A percentile compares a stretch with the other conserved stretches of the same genome.
phyloP scores from a whole-genome alignment of 805 yeast species.

The Schwanniomyces pseudopolymorphus region DNA sequence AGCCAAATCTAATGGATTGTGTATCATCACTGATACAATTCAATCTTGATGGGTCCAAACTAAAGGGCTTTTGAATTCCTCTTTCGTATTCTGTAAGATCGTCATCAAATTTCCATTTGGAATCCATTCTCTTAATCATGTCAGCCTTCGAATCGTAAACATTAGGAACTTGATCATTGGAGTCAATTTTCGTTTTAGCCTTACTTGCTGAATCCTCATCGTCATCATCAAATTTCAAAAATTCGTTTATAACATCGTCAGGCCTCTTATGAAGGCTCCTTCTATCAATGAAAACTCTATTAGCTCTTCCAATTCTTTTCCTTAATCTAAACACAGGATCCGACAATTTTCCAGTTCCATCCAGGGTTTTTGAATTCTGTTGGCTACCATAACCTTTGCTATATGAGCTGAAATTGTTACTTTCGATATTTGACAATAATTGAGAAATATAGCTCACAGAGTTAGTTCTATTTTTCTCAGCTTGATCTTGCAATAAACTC shows the following conservation, averaged over 20 bases:
- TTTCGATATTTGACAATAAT: conserved; percentile 38
- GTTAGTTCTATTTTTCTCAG: conserved; percentile 18
- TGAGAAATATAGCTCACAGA: conserved; percentile 38
- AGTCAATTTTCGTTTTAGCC: conserved; percentile 21
- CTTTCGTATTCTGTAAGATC: conserved; percentile 46
- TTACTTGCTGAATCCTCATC: conserved; percentile 16
- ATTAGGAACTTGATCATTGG: conserved; percentile 22
- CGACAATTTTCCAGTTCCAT: conserved; percentile 33
- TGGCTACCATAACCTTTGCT: conserved; percentile 34
- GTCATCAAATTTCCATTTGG: conserved; percentile 67
- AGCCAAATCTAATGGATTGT: conserved; percentile 86
- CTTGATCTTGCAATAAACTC: conserved; percentile 30
- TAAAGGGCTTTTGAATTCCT: conserved; percentile 48
- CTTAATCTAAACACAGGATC: conserved; percentile 62
- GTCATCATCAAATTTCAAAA: conserved; percentile 38
- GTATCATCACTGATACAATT: conserved; percentile 84
- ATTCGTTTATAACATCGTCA: conserved; percentile 35
- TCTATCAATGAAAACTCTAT: conserved; percentile 73
- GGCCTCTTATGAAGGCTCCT: conserved; percentile 48
- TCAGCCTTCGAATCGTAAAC: conserved; percentile 51
- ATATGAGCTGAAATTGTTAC: conserved; percentile 39
- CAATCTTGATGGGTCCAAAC: conserved; percentile 77
- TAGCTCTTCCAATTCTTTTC: conserved; percentile 72
- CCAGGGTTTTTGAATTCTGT: conserved; percentile 10
- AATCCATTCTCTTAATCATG: conserved; percentile 46